Conservation (phyloP, 2,329 filamentous ascomycete genomes). For the Truncatella angustata region DNA sequence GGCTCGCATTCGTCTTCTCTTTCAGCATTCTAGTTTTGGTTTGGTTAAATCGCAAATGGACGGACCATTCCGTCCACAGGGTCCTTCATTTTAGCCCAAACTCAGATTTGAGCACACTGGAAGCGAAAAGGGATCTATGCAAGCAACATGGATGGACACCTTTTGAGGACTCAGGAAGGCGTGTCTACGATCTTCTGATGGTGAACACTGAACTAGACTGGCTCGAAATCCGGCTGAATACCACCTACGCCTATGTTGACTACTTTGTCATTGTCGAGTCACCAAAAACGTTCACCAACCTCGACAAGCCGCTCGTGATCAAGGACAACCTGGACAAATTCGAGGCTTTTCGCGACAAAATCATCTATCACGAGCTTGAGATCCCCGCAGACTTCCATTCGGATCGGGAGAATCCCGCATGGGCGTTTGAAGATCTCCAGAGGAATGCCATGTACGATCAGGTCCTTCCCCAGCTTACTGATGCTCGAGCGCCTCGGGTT, state of each 20-base stretch:
- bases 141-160: constrained; percentile 36
- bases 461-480: constrained; percentile 47
- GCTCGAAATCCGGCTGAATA: constrained; percentile 62
- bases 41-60: constrained; percentile 29
- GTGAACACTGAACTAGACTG: constrained; percentile 64
- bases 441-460: constrained; percentile 56
- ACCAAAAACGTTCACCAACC: constrained; percentile 55
- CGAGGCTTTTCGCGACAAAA: constrained; percentile 53
- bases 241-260: constrained; percentile 57
- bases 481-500: constrained; percentile 36
- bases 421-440: constrained; percentile 49
- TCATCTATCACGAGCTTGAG: constrained; percentile 56
- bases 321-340: constrained; percentile 52
- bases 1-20: constrained; percentile 13
- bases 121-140: constrained; percentile 28
- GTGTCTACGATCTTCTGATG: constrained; percentile 62
- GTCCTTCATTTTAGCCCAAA: constrained; percentile 21
- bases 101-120: constrained; percentile 18
- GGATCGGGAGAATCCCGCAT: constrained; percentile 32
- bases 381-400: constrained; percentile 41
- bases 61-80: constrained; percentile 24
- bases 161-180: constrained; percentile 36
- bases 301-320: constrained; percentile 52
- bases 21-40: constrained; percentile 19
- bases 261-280: constrained; percentile 66